These are phyloP conservation scores for Candida albicans DNA, from an alignment of 1,139 yeast genomes.

Conservation along the genomic window DNA sequence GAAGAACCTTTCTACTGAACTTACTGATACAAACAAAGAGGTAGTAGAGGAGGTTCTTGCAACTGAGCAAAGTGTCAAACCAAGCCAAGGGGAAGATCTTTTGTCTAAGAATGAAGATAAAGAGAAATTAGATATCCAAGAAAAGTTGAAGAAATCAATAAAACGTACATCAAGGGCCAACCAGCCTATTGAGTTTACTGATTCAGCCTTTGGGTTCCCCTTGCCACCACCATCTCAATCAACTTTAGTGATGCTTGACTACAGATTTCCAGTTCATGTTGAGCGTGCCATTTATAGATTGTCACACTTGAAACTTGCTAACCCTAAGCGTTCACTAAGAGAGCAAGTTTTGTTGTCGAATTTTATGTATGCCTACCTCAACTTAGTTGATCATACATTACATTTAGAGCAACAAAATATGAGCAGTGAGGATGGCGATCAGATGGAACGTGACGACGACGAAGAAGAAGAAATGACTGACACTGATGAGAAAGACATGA, in stretches of 20 bases:
- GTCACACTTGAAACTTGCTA: constrained; percentile 89
- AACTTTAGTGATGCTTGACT: constrained; percentile 75
- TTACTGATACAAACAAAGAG: constrained; percentile 1
- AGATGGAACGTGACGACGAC: constrained; percentile 12
- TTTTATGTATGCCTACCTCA: constrained; percentile 96
- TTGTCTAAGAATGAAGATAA: constrained; percentile 24
- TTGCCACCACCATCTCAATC: constrained; percentile 76
- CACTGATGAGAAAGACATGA: constrained; percentile 7
- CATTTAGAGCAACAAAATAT: constrained; percentile 61
- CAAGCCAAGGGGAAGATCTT: constrained; percentile 1
- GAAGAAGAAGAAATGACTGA: constrained; percentile 12
- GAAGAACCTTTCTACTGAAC: constrained; percentile 6
- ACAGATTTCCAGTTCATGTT: constrained; percentile 88
- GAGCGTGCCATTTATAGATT: constrained; percentile 93
- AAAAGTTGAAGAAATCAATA: constrained; percentile 45
- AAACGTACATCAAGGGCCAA: constrained; percentile 50
- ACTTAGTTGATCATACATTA: constrained; percentile 85
- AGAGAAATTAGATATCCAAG: constrained; percentile 47
- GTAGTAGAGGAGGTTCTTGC: constrained; percentile 2
- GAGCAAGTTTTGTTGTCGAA: constrained; percentile 92
- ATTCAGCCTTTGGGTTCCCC: constrained; percentile 84
- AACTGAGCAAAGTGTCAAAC: background rate
- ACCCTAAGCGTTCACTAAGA: constrained; percentile 84
- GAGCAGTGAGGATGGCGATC: constrained; percentile 15
- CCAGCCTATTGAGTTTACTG: constrained; percentile 75